Evolutionary conservation across 2,329 filamentous ascomycete genomes (phyloP).

Genomic region (Trichoderma sp.): DNA sequence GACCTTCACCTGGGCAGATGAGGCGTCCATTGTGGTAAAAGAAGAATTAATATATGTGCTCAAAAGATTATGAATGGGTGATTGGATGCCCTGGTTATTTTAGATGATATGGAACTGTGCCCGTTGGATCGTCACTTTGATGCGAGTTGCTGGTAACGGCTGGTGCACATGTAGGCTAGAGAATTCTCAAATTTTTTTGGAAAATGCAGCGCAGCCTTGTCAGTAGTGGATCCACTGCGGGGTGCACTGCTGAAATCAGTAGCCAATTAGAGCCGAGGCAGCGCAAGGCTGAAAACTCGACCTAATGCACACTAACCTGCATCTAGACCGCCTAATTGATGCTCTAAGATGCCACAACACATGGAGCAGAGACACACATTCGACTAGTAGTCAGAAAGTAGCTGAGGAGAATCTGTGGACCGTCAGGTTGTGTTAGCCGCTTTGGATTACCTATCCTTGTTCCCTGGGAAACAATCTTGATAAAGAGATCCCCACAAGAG

Average conservation of each 20-base stretch:
- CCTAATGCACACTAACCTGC: conserved; percentile 11
- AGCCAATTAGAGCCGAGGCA: background rate
- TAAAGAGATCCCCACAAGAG: background rate
- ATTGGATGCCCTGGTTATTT: background rate
- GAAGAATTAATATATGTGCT: background rate
- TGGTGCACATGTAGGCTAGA: background rate
- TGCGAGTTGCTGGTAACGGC: background rate
- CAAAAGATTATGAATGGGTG: background rate
- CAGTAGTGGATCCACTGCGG: conserved; percentile 19
- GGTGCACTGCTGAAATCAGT: background rate
- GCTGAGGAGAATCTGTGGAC: background rate
- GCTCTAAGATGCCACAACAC: background rate
- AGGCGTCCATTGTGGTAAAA: conserved; percentile 36
- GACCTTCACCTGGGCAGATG: conserved; percentile 62
- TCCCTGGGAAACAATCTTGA: background rate
- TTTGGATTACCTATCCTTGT: background rate
- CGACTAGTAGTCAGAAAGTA: background rate
- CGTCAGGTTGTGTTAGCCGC: background rate
- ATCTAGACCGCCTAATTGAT: conserved; percentile 11
- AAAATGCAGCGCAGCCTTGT: conserved; percentile 21
- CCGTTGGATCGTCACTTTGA: background rate
- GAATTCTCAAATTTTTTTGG: conserved; percentile 19
- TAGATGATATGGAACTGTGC: background rate
- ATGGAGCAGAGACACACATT: background rate
- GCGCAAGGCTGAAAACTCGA: conserved; percentile 10